Conservation (phyloP, 148 eudicot genomes). For the Spergularia marina region DNA sequence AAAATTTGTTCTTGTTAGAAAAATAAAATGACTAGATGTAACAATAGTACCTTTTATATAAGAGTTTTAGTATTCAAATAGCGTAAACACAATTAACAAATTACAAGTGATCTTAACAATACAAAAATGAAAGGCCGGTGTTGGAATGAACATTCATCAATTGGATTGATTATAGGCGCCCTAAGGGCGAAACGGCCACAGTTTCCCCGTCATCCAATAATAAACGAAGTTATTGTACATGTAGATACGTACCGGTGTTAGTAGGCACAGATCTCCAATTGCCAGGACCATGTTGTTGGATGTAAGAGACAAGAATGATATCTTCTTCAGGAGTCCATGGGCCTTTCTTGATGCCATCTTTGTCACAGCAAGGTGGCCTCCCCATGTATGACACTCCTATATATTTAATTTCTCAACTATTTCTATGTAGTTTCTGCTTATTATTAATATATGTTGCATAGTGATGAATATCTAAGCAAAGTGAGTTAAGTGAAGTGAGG, state of each 20-base stretch:
- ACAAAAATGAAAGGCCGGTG: too few species aligned
- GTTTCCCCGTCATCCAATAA: too few species aligned
- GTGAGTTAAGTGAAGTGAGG: background rate
- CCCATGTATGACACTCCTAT: conserved; percentile 40
- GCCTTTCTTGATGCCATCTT: conserved; percentile 72
- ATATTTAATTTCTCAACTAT: too few species aligned
- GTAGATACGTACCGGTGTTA: conserved; percentile 44
- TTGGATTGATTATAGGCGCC: too few species aligned
- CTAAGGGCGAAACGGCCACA: too few species aligned
- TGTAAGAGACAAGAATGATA: conserved; percentile 59
- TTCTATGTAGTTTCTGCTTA: background rate
- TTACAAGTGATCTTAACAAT: too few species aligned
- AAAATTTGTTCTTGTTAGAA: too few species aligned
- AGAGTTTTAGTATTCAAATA: background rate
- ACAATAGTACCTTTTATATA: too few species aligned
- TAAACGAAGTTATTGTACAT: too few species aligned
- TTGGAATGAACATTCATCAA: too few species aligned
- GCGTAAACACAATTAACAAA: background rate
- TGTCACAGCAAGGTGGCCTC: conserved; percentile 71
- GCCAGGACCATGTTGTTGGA: conserved; percentile 75
- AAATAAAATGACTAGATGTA: too few species aligned
- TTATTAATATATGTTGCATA: background rate
- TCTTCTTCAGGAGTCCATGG: conserved; percentile 87
- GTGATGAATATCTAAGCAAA: background rate
- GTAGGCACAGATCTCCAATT: conserved; percentile 73